Evolutionary conservation across 83 land plant genomes (phyloP).

Genomic region (Picea abies): DNA sequence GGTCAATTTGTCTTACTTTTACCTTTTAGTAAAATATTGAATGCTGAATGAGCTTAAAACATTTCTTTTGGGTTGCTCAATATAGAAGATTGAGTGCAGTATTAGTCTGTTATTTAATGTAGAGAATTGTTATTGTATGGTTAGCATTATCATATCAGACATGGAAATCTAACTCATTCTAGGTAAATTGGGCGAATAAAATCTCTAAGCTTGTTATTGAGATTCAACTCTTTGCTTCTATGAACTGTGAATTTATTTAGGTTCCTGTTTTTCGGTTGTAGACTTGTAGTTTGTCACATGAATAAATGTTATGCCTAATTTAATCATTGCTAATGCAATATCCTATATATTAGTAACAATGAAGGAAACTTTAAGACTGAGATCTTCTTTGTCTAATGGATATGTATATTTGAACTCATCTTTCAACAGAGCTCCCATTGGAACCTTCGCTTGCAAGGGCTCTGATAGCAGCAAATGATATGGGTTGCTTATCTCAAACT

Average conservation of each 20-base stretch:
- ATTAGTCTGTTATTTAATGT: no score
- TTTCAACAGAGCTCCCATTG: conserved; percentile 78
- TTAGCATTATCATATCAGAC: not conserved
- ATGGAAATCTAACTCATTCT: not conserved
- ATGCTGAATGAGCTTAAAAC: not conserved
- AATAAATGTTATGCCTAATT: not conserved
- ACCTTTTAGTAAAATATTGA: not conserved
- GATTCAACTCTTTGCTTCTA: not conserved
- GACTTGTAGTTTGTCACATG: not conserved
- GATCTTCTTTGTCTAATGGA: not conserved
- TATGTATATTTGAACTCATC: not conserved
- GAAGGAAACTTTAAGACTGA: no score
- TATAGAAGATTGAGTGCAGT: no score
- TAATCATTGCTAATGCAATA: no score
- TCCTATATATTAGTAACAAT: no score
- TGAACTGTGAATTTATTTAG: not conserved
- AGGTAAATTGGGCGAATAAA: no score
- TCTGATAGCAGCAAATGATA: conserved; percentile 89
- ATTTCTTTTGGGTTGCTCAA: not conserved
- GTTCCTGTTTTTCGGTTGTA: not conserved
- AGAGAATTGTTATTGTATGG: no score
- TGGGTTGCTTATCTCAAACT: conserved; percentile 86
- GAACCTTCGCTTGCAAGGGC: conserved; percentile 98
- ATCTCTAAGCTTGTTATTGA: no score
- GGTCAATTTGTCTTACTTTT: not conserved